Percentiles rank a stretch among this genome's conserved stretches.
Evolutionary conservation across 2,329 filamentous ascomycete genomes (phyloP).

Genomic region (Chaetomium sp.): DNA sequence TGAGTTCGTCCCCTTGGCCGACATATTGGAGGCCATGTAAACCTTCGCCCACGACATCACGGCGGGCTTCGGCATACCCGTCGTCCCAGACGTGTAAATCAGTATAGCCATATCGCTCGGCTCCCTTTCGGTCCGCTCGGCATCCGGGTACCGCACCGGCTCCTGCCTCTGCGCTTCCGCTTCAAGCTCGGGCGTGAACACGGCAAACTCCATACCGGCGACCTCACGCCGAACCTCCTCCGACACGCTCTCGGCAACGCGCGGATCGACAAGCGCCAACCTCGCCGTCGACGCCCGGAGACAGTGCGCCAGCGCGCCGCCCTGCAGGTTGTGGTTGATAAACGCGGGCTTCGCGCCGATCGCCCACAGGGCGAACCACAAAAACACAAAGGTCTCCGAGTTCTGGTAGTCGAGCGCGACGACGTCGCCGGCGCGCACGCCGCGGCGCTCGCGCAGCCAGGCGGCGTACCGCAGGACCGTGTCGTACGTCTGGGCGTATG

Average conservation of each 20-base stretch:
- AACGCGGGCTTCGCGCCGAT: conserved; percentile 82
- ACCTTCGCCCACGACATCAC: conserved; percentile 72
- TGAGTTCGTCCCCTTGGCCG: conserved; percentile 57
- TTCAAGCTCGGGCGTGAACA: conserved; percentile 61
- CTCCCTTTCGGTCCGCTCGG: conserved; percentile 53
- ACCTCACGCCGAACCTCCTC: conserved; percentile 58
- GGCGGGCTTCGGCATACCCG: conserved; percentile 78
- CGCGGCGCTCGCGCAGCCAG: conserved; percentile 68
- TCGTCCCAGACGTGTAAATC: conserved; percentile 86
- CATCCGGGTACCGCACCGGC: conserved; percentile 61
- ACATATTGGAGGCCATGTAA: conserved; percentile 55
- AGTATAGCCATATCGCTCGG: conserved; percentile 66
- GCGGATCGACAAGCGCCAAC: conserved; percentile 68
- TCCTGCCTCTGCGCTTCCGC: conserved; percentile 53
- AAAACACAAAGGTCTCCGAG: conserved; percentile 72
- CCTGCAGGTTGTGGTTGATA: conserved; percentile 81
- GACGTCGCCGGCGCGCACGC: conserved; percentile 70
- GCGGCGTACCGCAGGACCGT: conserved; percentile 69
- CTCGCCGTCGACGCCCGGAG: conserved; percentile 66
- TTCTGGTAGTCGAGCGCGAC: conserved; percentile 85
- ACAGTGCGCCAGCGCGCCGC: conserved; percentile 72
- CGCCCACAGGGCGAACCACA: conserved; percentile 78
- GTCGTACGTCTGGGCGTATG: conserved; percentile 73
- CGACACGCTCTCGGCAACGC: conserved; percentile 56
- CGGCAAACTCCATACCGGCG: conserved; percentile 57